These are phyloP conservation scores for Ashbya aceris DNA, from an alignment of 1,139 yeast genomes.

Conservation along the genomic window DNA sequence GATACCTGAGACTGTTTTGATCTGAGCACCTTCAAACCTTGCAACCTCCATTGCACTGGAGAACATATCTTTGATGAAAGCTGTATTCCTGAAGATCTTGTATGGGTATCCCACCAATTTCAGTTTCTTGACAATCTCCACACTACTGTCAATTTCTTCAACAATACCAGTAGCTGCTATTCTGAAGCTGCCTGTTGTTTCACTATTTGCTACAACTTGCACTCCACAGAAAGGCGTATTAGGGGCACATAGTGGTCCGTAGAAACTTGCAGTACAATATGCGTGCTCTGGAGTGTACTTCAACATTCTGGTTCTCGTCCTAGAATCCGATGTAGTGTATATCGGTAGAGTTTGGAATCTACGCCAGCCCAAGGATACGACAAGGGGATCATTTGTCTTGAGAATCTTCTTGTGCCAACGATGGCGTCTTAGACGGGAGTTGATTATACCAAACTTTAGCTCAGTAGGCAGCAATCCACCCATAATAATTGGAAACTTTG, in stretches of 20 bases:
- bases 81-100: conserved; percentile 90
- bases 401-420: conserved; percentile 97
- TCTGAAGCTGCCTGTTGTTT: conserved; percentile 84
- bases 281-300: conserved; percentile 98
- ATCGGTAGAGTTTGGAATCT: conserved; percentile 95
- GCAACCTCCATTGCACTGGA: conserved; percentile 88
- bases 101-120: conserved; percentile 92
- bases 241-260: conserved; percentile 95
- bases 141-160: conserved; percentile 79
- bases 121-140: conserved; percentile 90
- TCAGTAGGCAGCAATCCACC: conserved; percentile 91
- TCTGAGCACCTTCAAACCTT: conserved; percentile 94
- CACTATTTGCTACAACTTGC: conserved; percentile 72
- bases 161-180: conserved; percentile 98
- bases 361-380: conserved; percentile 94
- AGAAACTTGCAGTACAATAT: conserved; percentile 90
- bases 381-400: conserved; percentile 91
- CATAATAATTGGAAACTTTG: conserved; percentile 72
- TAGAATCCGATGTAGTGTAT: conserved; percentile 91
- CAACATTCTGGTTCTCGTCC: conserved; percentile 96
- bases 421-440: conserved; percentile 91
- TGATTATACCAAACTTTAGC: conserved; percentile 85
- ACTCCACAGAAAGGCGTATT: conserved; percentile 96
- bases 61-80: conserved; percentile 96
- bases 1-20: conserved; percentile 93